Conservation (phyloP, 768 basidiomycete species). For the Tylopilus balloui region DNA sequence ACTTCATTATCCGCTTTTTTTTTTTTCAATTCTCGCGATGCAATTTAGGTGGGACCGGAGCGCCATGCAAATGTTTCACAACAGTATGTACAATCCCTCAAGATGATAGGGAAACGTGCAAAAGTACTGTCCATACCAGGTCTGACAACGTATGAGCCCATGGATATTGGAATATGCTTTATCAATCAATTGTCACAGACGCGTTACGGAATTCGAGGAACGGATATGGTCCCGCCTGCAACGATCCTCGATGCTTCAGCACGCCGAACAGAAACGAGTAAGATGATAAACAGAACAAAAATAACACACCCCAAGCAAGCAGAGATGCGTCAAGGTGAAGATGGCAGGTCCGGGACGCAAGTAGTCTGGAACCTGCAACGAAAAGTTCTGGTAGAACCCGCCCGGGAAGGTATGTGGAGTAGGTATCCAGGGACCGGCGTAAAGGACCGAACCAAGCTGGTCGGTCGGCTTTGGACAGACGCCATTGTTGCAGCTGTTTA, state of each 20-base stretch:
- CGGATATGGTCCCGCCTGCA: not conserved
- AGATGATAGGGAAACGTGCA: too few species aligned
- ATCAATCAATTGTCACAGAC: not conserved
- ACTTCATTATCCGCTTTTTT: too few species aligned
- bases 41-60: too few species aligned
- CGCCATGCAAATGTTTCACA: too few species aligned
- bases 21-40: too few species aligned
- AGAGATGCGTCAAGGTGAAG: constrained; percentile 29
- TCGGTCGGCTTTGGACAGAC: constrained; percentile 21
- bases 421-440: constrained; percentile 28
- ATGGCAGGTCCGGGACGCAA: constrained; percentile 19
- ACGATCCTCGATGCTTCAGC: not conserved
- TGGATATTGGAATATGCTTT: not conserved
- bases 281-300: too few species aligned
- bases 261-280: not conserved
- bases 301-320: constrained; percentile 27
- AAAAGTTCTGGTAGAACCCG: constrained; percentile 30
- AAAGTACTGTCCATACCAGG: too few species aligned
- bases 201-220: not conserved
- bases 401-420: constrained; percentile 10
- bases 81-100: too few species aligned
- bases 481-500: constrained; percentile 17
- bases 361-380: constrained; percentile 12
- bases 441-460: constrained; percentile 24
- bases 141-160: too few species aligned